Conservation (phyloP, 73 alveolate species). For the Uronychia binucleata region DNA sequence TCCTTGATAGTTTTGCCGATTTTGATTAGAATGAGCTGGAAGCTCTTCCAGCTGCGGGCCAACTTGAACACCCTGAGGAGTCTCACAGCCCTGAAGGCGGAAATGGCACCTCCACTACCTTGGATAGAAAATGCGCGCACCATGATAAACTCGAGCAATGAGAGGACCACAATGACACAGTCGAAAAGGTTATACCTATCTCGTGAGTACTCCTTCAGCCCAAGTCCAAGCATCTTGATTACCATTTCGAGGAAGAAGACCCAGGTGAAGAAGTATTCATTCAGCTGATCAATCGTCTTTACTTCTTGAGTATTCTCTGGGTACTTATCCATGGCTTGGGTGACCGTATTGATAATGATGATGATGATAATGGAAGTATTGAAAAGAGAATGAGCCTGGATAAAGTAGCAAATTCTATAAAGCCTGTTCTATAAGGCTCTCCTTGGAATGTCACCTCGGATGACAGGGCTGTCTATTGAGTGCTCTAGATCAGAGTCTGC, state of each 20-base stretch:
- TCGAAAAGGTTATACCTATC: conserved; percentile 70
- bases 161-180: conserved; percentile 38
- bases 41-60: conserved; percentile 39
- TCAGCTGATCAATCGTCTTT: not conserved
- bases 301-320: conserved; percentile 4
- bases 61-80: conserved; percentile 60
- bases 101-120: conserved; percentile 44
- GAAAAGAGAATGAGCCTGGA: not conserved
- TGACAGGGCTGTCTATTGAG: no score
- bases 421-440: no score
- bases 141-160: conserved; percentile 30
- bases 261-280: conserved; percentile 8
- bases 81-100: conserved; percentile 69
- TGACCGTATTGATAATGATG: conserved; percentile 45
- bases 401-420: no score
- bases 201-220: conserved; percentile 55
- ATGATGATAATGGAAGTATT: conserved; percentile 3
- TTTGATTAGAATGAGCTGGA: conserved; percentile 27
- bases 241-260: conserved; percentile 54
- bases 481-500: no score
- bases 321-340: conserved; percentile 41
- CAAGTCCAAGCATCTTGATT: conserved; percentile 60
- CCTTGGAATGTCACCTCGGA: no score
- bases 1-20: conserved; percentile 27
- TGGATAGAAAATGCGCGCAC: conserved; percentile 19